Conservation (phyloP, 495 filamentous ascomycete species). For the Aspergillus avenaceus region DNA sequence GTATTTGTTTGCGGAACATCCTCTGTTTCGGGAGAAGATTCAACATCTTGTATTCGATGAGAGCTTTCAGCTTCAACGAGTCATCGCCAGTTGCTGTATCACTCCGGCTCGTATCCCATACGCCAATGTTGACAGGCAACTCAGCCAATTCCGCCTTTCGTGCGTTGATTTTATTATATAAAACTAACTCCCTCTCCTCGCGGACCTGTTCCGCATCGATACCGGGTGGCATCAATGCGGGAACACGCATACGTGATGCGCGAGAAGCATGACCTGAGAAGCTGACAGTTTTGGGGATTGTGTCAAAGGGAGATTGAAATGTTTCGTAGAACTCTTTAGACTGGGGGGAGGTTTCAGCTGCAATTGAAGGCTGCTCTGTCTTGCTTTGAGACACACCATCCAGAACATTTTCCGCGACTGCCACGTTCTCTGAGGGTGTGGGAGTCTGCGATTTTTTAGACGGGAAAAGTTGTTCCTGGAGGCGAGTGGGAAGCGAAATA, state of each 20-base stretch:
- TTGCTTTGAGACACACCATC: constrained; percentile 43
- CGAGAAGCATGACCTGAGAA: constrained; percentile 75
- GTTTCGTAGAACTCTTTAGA: constrained; percentile 51
- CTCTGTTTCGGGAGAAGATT: constrained; percentile 81
- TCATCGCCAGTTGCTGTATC: constrained; percentile 72
- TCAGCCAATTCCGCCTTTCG: constrained; percentile 78
- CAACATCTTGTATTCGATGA: constrained; percentile 90
- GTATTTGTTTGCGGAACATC: constrained; percentile 76
- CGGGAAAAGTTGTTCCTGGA: constrained; percentile 73
- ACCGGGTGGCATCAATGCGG: constrained; percentile 84
- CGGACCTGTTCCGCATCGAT: constrained; percentile 71
- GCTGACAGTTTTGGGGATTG: constrained; percentile 56
- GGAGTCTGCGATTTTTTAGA: constrained; percentile 62
- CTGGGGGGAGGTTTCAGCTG: constrained; percentile 22
- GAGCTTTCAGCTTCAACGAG: constrained; percentile 77
- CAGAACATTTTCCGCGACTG: constrained; percentile 48
- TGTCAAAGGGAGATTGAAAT: constrained; percentile 63
- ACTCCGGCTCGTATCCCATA: constrained; percentile 73
- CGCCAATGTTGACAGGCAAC: constrained; percentile 73
- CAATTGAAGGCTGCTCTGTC: constrained; percentile 30
- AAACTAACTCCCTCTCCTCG: constrained; percentile 78
- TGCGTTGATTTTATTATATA: constrained; percentile 83
- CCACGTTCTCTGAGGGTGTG: constrained; percentile 52
- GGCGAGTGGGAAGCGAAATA: constrained; percentile 62
- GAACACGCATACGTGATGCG: constrained; percentile 68